Conservation (phyloP, 2,329 filamentous ascomycete species). For the Teratosphaeria nubilosa region DNA sequence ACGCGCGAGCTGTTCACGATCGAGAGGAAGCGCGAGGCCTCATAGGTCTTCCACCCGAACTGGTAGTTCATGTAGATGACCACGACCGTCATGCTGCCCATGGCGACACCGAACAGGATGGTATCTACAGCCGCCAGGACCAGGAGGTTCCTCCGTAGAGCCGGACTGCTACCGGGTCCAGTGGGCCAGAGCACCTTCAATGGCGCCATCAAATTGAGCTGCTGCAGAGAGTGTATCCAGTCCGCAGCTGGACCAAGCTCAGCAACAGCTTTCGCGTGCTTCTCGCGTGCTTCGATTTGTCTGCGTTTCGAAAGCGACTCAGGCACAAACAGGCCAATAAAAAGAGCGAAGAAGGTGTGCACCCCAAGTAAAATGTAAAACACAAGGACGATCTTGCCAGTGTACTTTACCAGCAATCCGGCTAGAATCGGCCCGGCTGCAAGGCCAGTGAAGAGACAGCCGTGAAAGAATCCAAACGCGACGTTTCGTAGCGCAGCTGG, state of each 20-base stretch:
- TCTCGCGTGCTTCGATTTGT: slow-evolving; percentile 60
- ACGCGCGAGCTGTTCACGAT: slow-evolving; percentile 70
- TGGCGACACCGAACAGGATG: slow-evolving; percentile 67
- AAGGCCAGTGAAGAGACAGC: slow-evolving; percentile 78
- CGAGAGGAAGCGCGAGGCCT: slow-evolving; percentile 72
- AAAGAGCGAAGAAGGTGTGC: slow-evolving; percentile 63
- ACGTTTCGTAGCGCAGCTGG: slow-evolving; percentile 69
- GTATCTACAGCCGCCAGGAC: slow-evolving; percentile 72
- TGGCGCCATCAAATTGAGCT: slow-evolving; percentile 61
- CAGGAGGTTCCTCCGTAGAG: slow-evolving; percentile 70
- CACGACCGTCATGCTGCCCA: slow-evolving; percentile 72
- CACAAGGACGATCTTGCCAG: slow-evolving; percentile 64
- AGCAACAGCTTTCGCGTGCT: slow-evolving; percentile 40
- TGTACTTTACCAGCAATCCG: slow-evolving; percentile 67
- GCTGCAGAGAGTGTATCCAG: slow-evolving; percentile 35
- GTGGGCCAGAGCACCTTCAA: slow-evolving; percentile 68
- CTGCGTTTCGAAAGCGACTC: slow-evolving; percentile 72
- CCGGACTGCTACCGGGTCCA: slow-evolving; percentile 49
- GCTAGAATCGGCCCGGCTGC: slow-evolving; percentile 76
- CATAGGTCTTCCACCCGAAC: slow-evolving; percentile 73
- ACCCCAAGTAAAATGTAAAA: slow-evolving; percentile 73
- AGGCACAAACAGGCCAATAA: slow-evolving; percentile 61
- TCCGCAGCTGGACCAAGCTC: slow-evolving; percentile 26
- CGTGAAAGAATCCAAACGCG: slow-evolving; percentile 81
- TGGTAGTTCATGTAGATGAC: slow-evolving; percentile 72